These are phyloP conservation scores for Gastrodia elata DNA, from an alignment of 106 monocot species.

Conservation along the genomic window DNA sequence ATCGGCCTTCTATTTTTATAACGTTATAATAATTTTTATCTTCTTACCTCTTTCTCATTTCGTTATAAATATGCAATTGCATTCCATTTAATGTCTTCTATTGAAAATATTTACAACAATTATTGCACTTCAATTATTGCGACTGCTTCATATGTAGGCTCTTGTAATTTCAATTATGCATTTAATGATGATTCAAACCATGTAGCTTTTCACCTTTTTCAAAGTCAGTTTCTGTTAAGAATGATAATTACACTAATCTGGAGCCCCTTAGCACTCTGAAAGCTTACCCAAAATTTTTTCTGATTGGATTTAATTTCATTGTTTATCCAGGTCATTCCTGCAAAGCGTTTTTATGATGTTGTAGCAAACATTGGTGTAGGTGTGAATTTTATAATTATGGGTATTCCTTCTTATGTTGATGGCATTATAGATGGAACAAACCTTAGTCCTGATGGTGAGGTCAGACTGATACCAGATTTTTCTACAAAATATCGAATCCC, in stretches of 20 bases:
- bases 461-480: slow-evolving; percentile 84
- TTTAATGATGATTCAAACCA: not conserved
- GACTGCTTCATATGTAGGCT: not conserved
- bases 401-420: slow-evolving; percentile 65
- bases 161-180: not conserved
- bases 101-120: not conserved
- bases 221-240: not conserved
- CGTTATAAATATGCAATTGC: not conserved
- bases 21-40: too few relatives aligned
- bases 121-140: not conserved
- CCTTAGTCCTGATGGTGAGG: slow-evolving; percentile 74
- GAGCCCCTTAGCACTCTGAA: not conserved
- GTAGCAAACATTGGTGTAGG: slow-evolving; percentile 70
- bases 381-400: slow-evolving; percentile 73
- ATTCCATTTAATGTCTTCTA: not conserved
- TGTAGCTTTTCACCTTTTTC: not conserved
- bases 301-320: slow-evolving; percentile 7
- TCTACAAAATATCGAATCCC: slow-evolving; percentile 63
- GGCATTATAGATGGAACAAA: slow-evolving; percentile 54
- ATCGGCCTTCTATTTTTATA: too few relatives aligned
- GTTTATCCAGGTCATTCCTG: slow-evolving; percentile 61
- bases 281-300: not conserved
- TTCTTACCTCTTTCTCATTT: too few relatives aligned
- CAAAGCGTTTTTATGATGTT: slow-evolving; percentile 70
- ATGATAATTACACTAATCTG: not conserved